Evolutionary conservation across 257 asterid species (phyloP), one percentile per base, ranked within the genome.

Genomic region (Solanum peruvianum): DNA sequence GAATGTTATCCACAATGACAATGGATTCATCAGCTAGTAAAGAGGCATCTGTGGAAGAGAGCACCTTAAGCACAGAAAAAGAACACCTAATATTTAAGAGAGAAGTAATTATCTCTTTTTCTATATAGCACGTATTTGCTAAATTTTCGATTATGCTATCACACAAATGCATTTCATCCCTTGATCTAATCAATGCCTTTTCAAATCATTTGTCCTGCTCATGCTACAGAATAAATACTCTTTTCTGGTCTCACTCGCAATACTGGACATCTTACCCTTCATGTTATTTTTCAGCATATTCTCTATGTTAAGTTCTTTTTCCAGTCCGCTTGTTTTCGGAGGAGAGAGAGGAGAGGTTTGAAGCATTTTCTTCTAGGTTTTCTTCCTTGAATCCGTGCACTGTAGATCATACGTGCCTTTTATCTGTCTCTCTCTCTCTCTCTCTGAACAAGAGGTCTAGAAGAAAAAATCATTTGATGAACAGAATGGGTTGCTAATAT

Each of bases 1-100:
- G 92, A 87, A 96, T 94, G 96, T 85, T 92, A 86, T 94, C 98
- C 69, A 92, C 98, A 15, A 93, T 94, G 98, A 91, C 94, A 42
- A 92, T 94, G 98, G 96, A 94, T 85, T 88, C 96, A 88, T 88
- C 93, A 29, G 58, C 91, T 56, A 11, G 41, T 87, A 86, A 91
- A 56, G 91, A 90, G 80, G 64, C 89, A 60, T 91, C 88, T 81
- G 67, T 29, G 18, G 67, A 80, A 47, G 85, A 80, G 67, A 29
- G 11, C 67, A 84, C 93, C 86, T 88, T 72, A 76, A 88, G 90
- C 87, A 42, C 88, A 45, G 92, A 88, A 56, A 87, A 85, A 39
- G 95, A 88, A 21, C 82, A 88, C 78, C 96, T 92, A 89, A 49
- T 90, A 75, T 97, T 95, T 92, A 92, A 87, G 92, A 94, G 98